phyloP scores from a whole-genome alignment of 176 grass and related monocot species.

The Aegilops longissima region DNA sequence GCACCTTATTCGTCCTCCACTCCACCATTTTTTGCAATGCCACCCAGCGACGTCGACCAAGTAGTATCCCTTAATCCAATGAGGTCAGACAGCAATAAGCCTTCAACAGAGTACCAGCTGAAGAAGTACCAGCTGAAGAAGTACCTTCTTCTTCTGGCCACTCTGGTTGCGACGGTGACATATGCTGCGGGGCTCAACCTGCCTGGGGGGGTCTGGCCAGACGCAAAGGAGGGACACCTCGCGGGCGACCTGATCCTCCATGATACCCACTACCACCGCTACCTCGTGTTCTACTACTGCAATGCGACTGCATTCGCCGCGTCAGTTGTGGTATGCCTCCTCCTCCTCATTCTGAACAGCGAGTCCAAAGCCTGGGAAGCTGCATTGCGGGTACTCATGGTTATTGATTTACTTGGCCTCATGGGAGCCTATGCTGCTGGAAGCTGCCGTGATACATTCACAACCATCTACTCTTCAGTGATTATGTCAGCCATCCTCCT shows the following conservation, averaged over 20 bases:
- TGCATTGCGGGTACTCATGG: background rate
- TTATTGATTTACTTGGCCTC: background rate
- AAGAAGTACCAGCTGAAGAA: slow-evolving; percentile 33
- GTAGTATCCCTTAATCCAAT: background rate
- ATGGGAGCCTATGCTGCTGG: slow-evolving; percentile 15
- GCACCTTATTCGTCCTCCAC: too few species aligned
- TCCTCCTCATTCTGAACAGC: slow-evolving; percentile 16
- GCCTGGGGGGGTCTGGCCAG: slow-evolving; percentile 36
- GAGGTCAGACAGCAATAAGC: background rate
- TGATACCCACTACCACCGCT: background rate
- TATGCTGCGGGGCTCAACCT: slow-evolving; percentile 35
- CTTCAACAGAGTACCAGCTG: slow-evolving; percentile 29
- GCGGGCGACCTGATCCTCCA: slow-evolving; percentile 35
- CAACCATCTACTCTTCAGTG: background rate
- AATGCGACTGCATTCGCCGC: slow-evolving; percentile 41
- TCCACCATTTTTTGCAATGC: too few species aligned
- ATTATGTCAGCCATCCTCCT: background rate
- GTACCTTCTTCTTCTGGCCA: slow-evolving; percentile 33
- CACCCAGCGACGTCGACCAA: background rate
- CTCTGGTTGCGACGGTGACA: slow-evolving; percentile 33
- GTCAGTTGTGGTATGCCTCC: slow-evolving; percentile 26
- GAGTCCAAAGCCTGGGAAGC: background rate
- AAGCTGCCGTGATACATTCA: background rate
- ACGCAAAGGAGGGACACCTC: background rate
- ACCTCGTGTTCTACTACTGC: slow-evolving; percentile 53